A percentile compares a stretch with the other conserved stretches of the same genome.
Evolutionary conservation across 345 rosid species (phyloP).

Genomic region (Aquilaria malaccensis): DNA sequence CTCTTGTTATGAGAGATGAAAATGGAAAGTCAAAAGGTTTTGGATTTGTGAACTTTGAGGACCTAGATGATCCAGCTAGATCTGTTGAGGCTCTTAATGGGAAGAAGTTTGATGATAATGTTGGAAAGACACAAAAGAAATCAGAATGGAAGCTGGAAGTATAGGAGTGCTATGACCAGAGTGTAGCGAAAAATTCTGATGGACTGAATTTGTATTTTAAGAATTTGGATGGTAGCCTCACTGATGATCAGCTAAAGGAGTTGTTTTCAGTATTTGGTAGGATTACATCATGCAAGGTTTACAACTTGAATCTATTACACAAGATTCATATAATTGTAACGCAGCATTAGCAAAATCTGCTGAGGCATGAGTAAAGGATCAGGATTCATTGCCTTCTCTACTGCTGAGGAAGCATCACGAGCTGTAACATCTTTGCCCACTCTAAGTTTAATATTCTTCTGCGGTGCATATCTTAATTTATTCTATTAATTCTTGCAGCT

Average conservation of each 20-base stretch:
- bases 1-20: conserved; percentile 70
- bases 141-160: conserved; percentile 74
- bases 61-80: conserved; percentile 75
- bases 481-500: conserved; percentile 27
- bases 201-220: conserved; percentile 83
- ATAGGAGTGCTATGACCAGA: conserved; percentile 65
- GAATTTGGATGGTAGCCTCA: conserved; percentile 73
- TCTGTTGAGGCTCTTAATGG: conserved; percentile 90
- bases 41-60: conserved; percentile 93
- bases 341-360: conserved; percentile 4
- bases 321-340: background rate
- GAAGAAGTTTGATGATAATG: conserved; percentile 65
- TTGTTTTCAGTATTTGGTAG: conserved; percentile 68
- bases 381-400: conserved; percentile 71
- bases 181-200: conserved; percentile 65
- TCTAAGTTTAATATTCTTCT: background rate
- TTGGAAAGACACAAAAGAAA: conserved; percentile 94
- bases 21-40: conserved; percentile 82
- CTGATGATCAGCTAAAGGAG: conserved; percentile 84
- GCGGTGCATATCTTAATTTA: background rate
- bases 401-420: conserved; percentile 81
- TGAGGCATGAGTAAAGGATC: conserved; percentile 64
- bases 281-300: conserved; percentile 89
- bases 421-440: conserved; percentile 49
- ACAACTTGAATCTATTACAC: conserved; percentile 19